Evolutionary conservation across 2,329 filamentous ascomycete species (phyloP).

Genomic region (Lasiodiplodia sp.): DNA sequence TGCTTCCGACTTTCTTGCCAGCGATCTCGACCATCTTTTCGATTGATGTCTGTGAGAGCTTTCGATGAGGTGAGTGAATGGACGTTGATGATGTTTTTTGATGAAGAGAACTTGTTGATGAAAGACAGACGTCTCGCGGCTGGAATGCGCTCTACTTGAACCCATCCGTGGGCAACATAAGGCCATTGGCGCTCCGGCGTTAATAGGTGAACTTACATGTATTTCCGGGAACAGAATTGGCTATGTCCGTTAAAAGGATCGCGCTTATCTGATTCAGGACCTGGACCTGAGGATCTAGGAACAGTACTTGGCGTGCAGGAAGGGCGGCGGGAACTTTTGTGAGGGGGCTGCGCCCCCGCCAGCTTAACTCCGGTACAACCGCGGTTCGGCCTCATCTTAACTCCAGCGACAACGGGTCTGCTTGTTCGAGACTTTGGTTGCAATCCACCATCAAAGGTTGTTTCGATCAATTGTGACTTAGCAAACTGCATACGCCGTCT

Average conservation of each 20-base stretch:
- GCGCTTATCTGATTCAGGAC: neutral
- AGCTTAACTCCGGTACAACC: conserved; percentile 12
- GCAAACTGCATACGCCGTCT: neutral
- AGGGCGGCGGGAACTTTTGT: neutral
- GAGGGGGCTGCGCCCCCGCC: neutral
- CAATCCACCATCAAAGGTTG: neutral
- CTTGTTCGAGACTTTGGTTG: no score
- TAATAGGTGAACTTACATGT: neutral
- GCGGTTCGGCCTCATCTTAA: conserved; percentile 4
- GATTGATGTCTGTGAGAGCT: neutral
- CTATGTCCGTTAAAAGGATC: neutral
- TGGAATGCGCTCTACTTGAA: neutral
- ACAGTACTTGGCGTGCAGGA: neutral
- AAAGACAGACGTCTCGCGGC: neutral
- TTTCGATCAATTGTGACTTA: neutral
- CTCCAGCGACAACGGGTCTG: neutral
- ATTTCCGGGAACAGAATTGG: neutral
- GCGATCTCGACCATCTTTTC: conserved; percentile 44
- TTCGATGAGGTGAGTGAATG: neutral
- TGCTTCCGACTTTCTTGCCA: conserved; percentile 48
- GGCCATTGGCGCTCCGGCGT: neutral
- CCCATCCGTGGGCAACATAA: neutral
- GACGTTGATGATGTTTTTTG: neutral
- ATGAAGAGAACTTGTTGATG: neutral
- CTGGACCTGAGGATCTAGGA: neutral